Base-by-base conservation (phyloP, 805 yeast species). In the Ogataea zsoltii region DNA sequence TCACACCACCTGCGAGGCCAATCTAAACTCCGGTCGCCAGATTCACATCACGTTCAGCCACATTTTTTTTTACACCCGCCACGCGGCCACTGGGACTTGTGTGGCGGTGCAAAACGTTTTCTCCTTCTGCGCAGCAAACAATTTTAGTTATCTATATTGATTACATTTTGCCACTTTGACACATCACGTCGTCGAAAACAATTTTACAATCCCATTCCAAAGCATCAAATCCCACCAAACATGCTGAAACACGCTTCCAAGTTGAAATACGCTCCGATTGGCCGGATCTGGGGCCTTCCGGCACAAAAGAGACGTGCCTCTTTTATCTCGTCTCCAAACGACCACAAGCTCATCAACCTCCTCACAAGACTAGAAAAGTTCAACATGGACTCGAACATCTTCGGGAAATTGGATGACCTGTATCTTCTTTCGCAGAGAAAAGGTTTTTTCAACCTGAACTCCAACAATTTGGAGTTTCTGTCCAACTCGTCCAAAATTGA, bases 341-440 rank as follows among this genome's bases (percentile, higher is more conserved):
- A 64, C 42, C 55, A 58, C 6, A 61, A 64, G 41, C 41, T 63
- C 41, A 54, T 57, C n/a, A 53, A 49, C 29, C 35, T 64, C 30
- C 48, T 65, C 11, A 47, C 62, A 2, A 58, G 66, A 42, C 42
- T 65, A 25, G 65, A 56, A 31, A 60, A 55, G 29, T 65, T 65
- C 41, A 57, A 63, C 41, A 42, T 51, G 1, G 52, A 55, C 7
- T 49, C 61, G 1, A 37, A 54, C 5, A 64, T 65, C 4, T 63
- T 65, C 33, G 52, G 57, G 18, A 62, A 64, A 41, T 46, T 65
- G 5, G 69, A 65, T 41, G 56, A 55, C 10, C 49, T 65, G n/a
- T 63, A 59, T 39, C 39, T 60, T 37, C 42, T 65, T 9, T 51
- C 63, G n/a, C 63, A 62, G 41, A 55, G 66, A 42, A 65, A 65